phyloP scores from a whole-genome alignment of 2,329 filamentous ascomycete genomes.

The Talaromyces sp. region DNA sequence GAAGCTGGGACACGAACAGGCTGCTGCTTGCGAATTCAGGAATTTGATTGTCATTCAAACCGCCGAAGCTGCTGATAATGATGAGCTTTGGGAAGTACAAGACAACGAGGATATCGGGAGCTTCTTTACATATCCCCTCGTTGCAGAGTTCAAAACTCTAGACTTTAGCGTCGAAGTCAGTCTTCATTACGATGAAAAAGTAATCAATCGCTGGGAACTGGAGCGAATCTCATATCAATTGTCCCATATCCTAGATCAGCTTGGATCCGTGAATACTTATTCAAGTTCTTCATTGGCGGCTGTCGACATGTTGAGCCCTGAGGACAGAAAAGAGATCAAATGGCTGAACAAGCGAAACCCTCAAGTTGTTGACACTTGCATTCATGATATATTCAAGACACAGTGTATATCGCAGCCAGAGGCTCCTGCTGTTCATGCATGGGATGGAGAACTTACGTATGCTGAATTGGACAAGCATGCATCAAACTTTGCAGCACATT shows the following conservation, averaged over 20 bases:
- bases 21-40: conserved; percentile 46
- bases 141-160: conserved; percentile 59
- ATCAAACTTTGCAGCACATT: conserved; percentile 30
- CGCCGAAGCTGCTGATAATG: conserved; percentile 25
- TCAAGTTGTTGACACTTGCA: conserved; percentile 13
- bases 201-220: conserved; percentile 52
- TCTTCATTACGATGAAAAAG: conserved; percentile 63
- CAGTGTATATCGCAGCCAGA: conserved; percentile 21
- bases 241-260: conserved; percentile 32
- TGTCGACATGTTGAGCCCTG: conserved; percentile 27
- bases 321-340: conserved; percentile 31
- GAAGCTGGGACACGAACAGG: conserved; percentile 48
- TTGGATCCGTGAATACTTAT: conserved; percentile 27
- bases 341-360: conserved; percentile 21
- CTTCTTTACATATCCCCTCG: conserved; percentile 58
- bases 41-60: conserved; percentile 46
- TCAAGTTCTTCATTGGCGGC: conserved; percentile 15
- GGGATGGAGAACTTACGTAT: conserved; percentile 36
- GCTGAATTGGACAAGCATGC: conserved; percentile 32
- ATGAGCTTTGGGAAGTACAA: conserved; percentile 30
- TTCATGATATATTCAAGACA: conserved; percentile 15
- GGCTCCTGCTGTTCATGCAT: conserved; percentile 29
- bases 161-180: conserved; percentile 56
- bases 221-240: conserved; percentile 55
- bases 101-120: conserved; percentile 56